phyloP scores from a whole-genome alignment of 2,329 filamentous ascomycete species.

The Ophioceras dolichostomum region DNA sequence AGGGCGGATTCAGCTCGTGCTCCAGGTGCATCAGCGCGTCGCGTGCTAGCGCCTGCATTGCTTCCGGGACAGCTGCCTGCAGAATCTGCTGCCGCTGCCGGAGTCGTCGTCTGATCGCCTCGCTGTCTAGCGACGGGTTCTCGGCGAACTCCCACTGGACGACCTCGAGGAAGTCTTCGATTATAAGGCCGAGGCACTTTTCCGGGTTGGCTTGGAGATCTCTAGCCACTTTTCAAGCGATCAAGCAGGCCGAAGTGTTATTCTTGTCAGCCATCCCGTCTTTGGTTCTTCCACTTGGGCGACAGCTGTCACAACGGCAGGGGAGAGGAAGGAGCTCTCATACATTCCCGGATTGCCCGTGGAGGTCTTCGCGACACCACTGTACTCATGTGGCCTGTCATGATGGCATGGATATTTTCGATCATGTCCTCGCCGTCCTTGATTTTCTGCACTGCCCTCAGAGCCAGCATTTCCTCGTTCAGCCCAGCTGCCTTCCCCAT shows the following conservation, averaged over 20 bases:
- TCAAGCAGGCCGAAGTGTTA: too few species aligned
- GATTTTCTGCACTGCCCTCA: slow-evolving; percentile 2
- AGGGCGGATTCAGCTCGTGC: slow-evolving; percentile 5
- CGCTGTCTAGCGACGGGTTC: background rate
- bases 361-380: slow-evolving; percentile 5
- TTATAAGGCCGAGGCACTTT: slow-evolving; percentile 4
- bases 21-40: slow-evolving; percentile 6
- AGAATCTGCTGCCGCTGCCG: slow-evolving; percentile 6
- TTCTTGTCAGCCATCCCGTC: background rate
- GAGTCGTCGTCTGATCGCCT: slow-evolving; percentile 6
- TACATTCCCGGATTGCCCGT: slow-evolving; percentile 6
- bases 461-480: slow-evolving; percentile 5
- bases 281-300: background rate
- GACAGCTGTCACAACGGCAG: too few species aligned
- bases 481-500: slow-evolving; percentile 3
- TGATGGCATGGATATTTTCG: slow-evolving; percentile 4
- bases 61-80: slow-evolving; percentile 6
- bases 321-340: background rate
- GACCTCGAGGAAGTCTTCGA: slow-evolving; percentile 8
- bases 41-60: slow-evolving; percentile 1
- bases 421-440: slow-evolving; percentile 2
- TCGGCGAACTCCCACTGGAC: slow-evolving; percentile 6
- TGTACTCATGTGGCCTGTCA: slow-evolving; percentile 4
- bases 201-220: slow-evolving; percentile 4
- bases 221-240: slow-evolving; percentile 3